These are phyloP conservation scores for Plasmodium billcollinsi DNA, from an alignment of 169 alveolate genomes.

Conservation along the genomic window DNA sequence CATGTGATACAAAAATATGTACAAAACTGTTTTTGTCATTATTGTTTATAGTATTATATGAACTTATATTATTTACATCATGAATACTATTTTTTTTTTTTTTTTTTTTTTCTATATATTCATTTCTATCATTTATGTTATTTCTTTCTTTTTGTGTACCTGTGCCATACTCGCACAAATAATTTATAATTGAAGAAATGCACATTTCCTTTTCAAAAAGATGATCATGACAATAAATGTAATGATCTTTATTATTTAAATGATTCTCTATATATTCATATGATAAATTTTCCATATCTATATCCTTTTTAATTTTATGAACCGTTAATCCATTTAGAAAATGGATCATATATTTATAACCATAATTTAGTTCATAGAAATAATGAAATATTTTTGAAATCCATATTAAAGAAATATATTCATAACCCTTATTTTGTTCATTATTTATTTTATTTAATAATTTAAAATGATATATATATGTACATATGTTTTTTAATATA, in stretches of 20 bases:
- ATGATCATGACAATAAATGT: not conserved
- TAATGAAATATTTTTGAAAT: conserved; percentile 56
- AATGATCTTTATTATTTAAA: conserved; percentile 5
- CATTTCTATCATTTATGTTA: not conserved
- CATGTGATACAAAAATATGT: conserved; percentile 26
- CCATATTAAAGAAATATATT: conserved; percentile 42
- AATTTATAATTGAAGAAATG: conserved; percentile 46
- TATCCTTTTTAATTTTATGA: conserved; percentile 40
- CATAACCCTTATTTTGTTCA: conserved; percentile 54
- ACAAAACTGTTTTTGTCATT: not conserved
- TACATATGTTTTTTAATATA: conserved; percentile 48
- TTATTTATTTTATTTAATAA: conserved; percentile 42
- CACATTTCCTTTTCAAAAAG: conserved; percentile 62
- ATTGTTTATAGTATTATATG: not conserved
- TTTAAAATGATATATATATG: conserved; percentile 62
- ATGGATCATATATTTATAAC: conserved; percentile 52
- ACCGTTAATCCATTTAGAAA: conserved; percentile 69
- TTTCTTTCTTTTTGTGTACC: not conserved
- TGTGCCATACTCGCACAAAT: conserved; percentile 2
- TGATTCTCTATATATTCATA: conserved; percentile 24
- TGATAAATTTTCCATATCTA: conserved; percentile 10
- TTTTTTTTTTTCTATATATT: not conserved
- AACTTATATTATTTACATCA: not conserved
- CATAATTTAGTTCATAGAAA: conserved; percentile 66
- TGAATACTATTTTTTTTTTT: not conserved